Evolutionary conservation across 495 filamentous ascomycete genomes (phyloP), one percentile per base, ranked within the genome.

Genomic region (Aspergillus carlsbadensis): DNA sequence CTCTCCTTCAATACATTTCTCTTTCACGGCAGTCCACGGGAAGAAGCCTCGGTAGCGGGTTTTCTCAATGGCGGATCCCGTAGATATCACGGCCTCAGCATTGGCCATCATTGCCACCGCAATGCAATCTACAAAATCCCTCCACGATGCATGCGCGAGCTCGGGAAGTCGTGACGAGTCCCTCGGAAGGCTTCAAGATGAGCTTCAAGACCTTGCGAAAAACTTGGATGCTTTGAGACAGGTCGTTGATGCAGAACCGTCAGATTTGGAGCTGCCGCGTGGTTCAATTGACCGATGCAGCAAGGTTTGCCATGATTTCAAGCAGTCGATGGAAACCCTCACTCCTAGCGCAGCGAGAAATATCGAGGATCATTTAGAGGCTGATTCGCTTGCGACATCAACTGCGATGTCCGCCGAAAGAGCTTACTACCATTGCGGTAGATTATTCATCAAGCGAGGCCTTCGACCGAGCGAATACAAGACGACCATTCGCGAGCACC

Each of bases 41-140:
- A n/a, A n/a, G n/a, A n/a, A n/a, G n/a, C n/a, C n/a, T n/a, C n/a
- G n/a, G n/a, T n/a, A n/a, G n/a, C n/a, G n/a, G n/a, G n/a, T n/a
- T 5, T 5, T 5, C 5, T 43, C 21, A 54, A 63, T 52, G 57
- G 59, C 61, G 60, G 67, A 70, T 56, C 67, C 65, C 54, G 51
- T 67, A 54, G 67, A 62, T 24, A 60, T 70, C 31, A 59, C 54
- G 57, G 64, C 60, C 10, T 67, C 62, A 34, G 36, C 47, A 31
- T 46, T 70, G 33, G 58, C 65, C 57, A 36, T 70, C 42, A 57
- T 63, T 39, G 59, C 63, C 33, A 62, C 67, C 15, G 44, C 67
- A 10, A 52, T 67, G 50, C 10, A 59, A 45, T 58, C 65, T 17
- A 54, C 58, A 21, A 60, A 59, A 24, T 48, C 58, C 47, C 67